Evolutionary conservation across 202 grass and related monocot genomes (phyloP), one percentile per base, ranked within the genome.

Genomic region (Panicum hallii): DNA sequence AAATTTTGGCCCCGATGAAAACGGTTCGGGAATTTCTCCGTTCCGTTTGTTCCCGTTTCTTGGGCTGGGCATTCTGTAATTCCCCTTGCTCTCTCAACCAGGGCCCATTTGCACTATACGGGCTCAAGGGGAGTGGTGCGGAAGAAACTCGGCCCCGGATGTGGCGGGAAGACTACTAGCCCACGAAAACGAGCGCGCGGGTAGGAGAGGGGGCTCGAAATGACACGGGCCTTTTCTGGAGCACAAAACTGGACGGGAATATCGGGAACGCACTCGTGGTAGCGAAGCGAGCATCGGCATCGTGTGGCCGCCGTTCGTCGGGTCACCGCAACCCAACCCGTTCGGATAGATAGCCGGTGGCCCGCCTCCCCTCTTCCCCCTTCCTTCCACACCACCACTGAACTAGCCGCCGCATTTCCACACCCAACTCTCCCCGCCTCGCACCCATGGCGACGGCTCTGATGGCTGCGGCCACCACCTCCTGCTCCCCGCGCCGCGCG

Each of bases 361-460:
- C 54, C 6, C 46, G 73, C 73, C 63, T 45, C 38, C 7, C 5
- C 30, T 22, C 26, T 14, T 9, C 4, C 2, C 41, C 22, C 46
- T 11, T 45, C 63, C 38, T 70, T 58, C 77, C 82, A 70, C 41
- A 52, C 38, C 76, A 23, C 83, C 26, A 38, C 26, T 48, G 56
- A 45, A 0, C 16, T 23, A 26, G 43, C 14, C 56, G 42, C 66
- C 56, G n/a, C 82, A 64, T 49, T 40, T 55, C 72, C 72, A 55
- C 30, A 0, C 48, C 26, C 70, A 9, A 9, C 5, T 14, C 69
- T 65, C 43, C 19, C 46, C 54, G 40, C n/a, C 60, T 15, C 80
- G 46, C 71, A 47, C 30, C 81, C 78, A 95, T 95, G 93, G 93
- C 88, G 66, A 84, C 84, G 82, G 84, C 82, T 70, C 79, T 92